These are phyloP conservation scores for Neonectria punicea DNA, from an alignment of 2,329 filamentous ascomycete species.

Conservation along the genomic window DNA sequence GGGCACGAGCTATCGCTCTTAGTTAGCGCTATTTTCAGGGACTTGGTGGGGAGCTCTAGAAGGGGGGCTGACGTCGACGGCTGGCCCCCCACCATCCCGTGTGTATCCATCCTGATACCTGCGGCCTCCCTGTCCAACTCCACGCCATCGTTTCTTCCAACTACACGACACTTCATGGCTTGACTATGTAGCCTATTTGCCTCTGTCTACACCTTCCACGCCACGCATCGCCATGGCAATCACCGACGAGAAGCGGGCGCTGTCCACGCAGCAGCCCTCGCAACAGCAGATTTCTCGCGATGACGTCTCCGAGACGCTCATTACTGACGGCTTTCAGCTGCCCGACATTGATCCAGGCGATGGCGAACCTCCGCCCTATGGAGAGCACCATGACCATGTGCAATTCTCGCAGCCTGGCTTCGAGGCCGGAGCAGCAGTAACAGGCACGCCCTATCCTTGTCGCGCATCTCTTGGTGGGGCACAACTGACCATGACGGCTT, in stretches of 20 bases:
- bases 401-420: constrained; percentile 71
- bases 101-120: background rate
- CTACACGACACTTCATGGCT: background rate
- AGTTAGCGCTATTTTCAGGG: constrained; percentile 11
- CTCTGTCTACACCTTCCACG: constrained; percentile 4
- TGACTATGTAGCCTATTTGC: constrained; percentile 11
- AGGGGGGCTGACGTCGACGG: constrained; percentile 14
- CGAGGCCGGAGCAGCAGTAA: constrained; percentile 69
- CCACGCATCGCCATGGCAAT: constrained; percentile 38
- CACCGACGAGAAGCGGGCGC: constrained; percentile 42
- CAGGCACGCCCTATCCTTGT: constrained; percentile 51
- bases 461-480: background rate
- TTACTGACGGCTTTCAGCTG: constrained; percentile 53
- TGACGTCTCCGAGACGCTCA: constrained; percentile 42
- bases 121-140: background rate
- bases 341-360: constrained; percentile 54
- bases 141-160: background rate
- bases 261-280: constrained; percentile 34
- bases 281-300: constrained; percentile 26
- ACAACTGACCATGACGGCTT: constrained; percentile 30
- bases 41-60: background rate
- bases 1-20: background rate
- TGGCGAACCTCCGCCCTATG: constrained; percentile 67
- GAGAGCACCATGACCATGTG: constrained; percentile 65
- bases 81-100: constrained; percentile 16